These are phyloP conservation scores for Capsella bursapastoris DNA, from an alignment of 345 rosid genomes.

Conservation along the genomic window DNA sequence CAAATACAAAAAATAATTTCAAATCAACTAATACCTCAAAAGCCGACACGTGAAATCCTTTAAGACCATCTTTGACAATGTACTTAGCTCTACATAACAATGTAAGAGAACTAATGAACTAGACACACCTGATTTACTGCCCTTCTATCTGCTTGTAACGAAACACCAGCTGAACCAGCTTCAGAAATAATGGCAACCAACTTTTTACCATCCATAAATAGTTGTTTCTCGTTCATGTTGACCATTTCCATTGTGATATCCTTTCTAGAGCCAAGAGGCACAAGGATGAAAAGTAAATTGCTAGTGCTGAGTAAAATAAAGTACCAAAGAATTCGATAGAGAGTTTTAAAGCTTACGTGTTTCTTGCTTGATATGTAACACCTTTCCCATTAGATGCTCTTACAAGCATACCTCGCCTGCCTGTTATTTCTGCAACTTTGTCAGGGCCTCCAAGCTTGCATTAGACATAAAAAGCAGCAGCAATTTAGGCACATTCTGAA, in stretches of 20 bases:
- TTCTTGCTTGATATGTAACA: conserved; percentile 95
- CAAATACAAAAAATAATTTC: conserved; percentile 20
- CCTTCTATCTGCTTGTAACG: conserved; percentile 98
- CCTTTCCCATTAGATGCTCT: conserved; percentile 95
- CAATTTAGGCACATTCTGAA: conserved; percentile 27
- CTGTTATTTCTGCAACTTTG: conserved; percentile 96
- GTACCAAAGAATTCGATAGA: conserved; percentile 9
- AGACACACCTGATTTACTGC: conserved; percentile 78
- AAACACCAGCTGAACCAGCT: conserved; percentile 99
- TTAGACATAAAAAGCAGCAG: conserved; percentile 32
- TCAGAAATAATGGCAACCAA: conserved; percentile 93
- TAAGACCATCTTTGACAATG: conserved; percentile 17
- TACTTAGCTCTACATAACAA: conserved; percentile 9
- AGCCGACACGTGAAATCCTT: conserved; percentile 17
- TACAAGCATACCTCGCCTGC: conserved; percentile 99
- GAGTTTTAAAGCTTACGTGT: conserved; percentile 65
- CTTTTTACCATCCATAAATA: conserved; percentile 97
- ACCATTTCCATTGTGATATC: conserved; percentile 99
- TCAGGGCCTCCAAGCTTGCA: conserved; percentile 99
- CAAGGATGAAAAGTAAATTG: conserved; percentile 35
- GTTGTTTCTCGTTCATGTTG: conserved; percentile 98
- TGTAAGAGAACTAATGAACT: conserved; percentile 23
- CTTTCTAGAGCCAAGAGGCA: conserved; percentile 62
- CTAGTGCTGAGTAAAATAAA: conserved; percentile 21
- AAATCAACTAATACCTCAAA: conserved; percentile 14